These are phyloP conservation scores for Chytridiales sp. DNA, from an alignment of 371 early-diverging fungal genomes.

Conservation along the genomic window DNA sequence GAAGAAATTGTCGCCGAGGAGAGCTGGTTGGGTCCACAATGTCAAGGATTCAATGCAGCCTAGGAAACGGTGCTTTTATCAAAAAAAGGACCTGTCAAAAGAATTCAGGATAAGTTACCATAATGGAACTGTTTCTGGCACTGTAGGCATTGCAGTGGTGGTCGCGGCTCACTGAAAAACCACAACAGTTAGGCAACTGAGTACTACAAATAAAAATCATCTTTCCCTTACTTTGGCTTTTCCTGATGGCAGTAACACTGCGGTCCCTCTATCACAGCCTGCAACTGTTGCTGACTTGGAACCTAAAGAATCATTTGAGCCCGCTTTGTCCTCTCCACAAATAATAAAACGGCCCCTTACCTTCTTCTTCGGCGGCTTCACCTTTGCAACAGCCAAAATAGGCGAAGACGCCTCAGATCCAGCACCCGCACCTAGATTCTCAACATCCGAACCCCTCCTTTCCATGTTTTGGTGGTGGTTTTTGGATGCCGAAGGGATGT, in stretches of 20 bases:
- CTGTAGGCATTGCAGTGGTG: conserved; percentile 17
- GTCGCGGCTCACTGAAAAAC: not conserved
- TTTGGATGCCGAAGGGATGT: too few species aligned
- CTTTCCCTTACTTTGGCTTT: not conserved
- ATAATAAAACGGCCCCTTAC: too few species aligned
- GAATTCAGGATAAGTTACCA: conserved; percentile 10
- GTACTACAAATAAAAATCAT: not conserved
- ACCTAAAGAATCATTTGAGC: too few species aligned
- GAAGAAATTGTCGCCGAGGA: conserved; percentile 63
- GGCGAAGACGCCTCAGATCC: too few species aligned
- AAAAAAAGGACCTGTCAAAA: not conserved
- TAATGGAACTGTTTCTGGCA: conserved; percentile 24
- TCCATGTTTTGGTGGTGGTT: too few species aligned
- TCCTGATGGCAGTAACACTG: not conserved
- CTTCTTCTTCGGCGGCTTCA: too few species aligned
- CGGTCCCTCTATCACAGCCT: not conserved
- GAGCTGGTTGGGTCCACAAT: conserved; percentile 32
- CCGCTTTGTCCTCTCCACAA: too few species aligned
- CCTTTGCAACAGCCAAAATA: too few species aligned
- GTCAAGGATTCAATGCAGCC: conserved; percentile 39
- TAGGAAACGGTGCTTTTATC: conserved; percentile 4
- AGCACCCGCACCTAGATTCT: too few species aligned
- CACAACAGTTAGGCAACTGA: not conserved
- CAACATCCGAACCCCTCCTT: too few species aligned
- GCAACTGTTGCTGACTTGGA: not conserved